Base-by-base conservation (phyloP, 2,329 filamentous ascomycete genomes). In the Penicillium sp. region DNA sequence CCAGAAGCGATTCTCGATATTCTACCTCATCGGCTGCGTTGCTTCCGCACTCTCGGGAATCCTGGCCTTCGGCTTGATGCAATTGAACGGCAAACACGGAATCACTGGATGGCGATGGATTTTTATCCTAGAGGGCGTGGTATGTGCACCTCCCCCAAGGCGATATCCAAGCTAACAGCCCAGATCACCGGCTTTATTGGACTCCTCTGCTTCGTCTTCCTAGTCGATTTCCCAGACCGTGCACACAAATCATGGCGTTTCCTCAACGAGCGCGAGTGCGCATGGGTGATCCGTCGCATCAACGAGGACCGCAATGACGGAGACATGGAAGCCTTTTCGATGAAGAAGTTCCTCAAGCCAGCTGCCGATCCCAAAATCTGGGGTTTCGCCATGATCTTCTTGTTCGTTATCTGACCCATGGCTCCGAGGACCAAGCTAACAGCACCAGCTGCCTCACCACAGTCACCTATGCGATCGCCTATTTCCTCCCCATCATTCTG, bases 401-500 rank as follows among this genome's bases (percentile, higher is more conserved):
- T 79, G 58, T 63, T 46, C 21, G 62, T 54, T 16, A 13, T 54
- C 50, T 49, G 27, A 27, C 16, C 16, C 5, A 27, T 5, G n/a
- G 14, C 16, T 16, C 11, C 6, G 21, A 34, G 13, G 7, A 5
- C 34, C 6, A 36, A 16, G 18, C 22, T 52, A 36, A 47, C 24
- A 6, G 18, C 24, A 83, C 83, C 67, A 84, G 85, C 75, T 84
- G 84, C 71, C 83, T 84, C 2, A 91, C 89, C 0, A 89, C 88
- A 10, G 83, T 90, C 47, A 82, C 82, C n/a, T 94, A 94, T 69
- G 85, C 89, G 0, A 82, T 94, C 8, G 87, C 89, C 2, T 93
- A 89, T 71, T 93, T 92, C 67, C 75, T 92, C 4, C 90, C 90
- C 6, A 84, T 92, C 65, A 90, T 94, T 63, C 83, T 95, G 5